Conservation (phyloP, 345 rosid genomes). For the Syzygium jambos region DNA sequence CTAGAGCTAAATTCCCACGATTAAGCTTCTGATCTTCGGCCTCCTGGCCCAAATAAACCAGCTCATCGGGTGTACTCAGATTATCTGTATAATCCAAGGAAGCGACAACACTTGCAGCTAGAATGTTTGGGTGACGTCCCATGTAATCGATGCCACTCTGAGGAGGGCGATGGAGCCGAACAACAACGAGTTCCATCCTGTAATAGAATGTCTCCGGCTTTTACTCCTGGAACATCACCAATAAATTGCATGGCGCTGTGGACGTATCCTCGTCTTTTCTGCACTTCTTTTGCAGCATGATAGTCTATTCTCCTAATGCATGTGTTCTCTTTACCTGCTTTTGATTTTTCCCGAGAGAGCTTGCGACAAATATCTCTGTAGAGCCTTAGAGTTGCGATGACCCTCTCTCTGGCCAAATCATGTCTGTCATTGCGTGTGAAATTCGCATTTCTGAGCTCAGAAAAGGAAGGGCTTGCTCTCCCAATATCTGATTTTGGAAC, state of each 20-base stretch:
- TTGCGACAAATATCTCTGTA: neutral
- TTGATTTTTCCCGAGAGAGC: neutral
- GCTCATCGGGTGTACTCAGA: neutral
- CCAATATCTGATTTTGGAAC: neutral
- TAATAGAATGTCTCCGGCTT: constrained; percentile 12
- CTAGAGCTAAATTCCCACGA: constrained; percentile 11
- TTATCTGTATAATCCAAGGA: constrained; percentile 1
- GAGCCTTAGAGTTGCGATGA: neutral
- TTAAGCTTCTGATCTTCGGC: constrained; percentile 7
- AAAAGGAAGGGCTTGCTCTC: neutral
- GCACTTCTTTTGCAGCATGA: neutral
- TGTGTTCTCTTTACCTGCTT: neutral
- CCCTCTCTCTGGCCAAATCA: neutral
- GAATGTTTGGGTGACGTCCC: neutral
- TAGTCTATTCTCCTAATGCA: neutral
- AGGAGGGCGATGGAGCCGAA: constrained; percentile 6
- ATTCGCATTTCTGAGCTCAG: neutral
- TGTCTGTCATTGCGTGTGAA: neutral
- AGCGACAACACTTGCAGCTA: constrained; percentile 11
- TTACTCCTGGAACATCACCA: constrained; percentile 9
- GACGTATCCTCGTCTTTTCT: neutral
- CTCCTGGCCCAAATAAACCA: constrained; percentile 5
- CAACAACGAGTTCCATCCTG: constrained; percentile 5
- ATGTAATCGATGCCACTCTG: constrained; percentile 6
- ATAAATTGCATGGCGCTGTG: neutral